phyloP scores from a whole-genome alignment of 192 early-diverging fungal genomes.

The Endogone sp. region DNA sequence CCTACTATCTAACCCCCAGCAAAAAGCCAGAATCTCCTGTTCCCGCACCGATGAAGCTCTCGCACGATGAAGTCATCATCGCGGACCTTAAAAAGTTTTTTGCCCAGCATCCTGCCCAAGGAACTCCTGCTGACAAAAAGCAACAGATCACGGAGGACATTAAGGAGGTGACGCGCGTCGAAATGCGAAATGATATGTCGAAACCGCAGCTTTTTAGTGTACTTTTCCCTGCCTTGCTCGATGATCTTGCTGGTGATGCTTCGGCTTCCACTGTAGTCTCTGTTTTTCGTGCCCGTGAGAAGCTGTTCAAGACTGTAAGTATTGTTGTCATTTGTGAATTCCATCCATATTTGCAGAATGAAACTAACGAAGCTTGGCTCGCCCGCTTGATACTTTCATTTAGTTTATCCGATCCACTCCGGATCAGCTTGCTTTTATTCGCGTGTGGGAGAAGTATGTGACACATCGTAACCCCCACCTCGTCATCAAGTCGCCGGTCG shows the following conservation, averaged over 20 bases:
- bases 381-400: neutral
- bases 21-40: constrained; percentile 6
- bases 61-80: constrained; percentile 43
- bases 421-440: constrained; percentile 55
- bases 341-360: neutral
- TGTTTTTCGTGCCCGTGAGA: constrained; percentile 31
- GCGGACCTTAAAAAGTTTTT: constrained; percentile 54
- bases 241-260: constrained; percentile 33
- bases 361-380: neutral
- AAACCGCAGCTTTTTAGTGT: constrained; percentile 75
- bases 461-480: constrained; percentile 38
- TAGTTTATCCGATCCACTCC: constrained; percentile 54
- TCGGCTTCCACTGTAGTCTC: constrained; percentile 28
- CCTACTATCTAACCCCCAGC: neutral
- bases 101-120: constrained; percentile 2
- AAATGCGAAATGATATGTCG: constrained; percentile 77
- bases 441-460: constrained; percentile 57
- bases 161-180: constrained; percentile 79
- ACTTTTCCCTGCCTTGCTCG: constrained; percentile 57
- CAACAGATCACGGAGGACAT: constrained; percentile 50
- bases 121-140: constrained; percentile 22
- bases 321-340: neutral
- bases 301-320: constrained; percentile 40
- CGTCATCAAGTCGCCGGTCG: constrained; percentile 50
- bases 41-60: constrained; percentile 10